Evolutionary conservation across 2,329 filamentous ascomycete species (phyloP).

Genomic region (Aspergillus chevalieri): DNA sequence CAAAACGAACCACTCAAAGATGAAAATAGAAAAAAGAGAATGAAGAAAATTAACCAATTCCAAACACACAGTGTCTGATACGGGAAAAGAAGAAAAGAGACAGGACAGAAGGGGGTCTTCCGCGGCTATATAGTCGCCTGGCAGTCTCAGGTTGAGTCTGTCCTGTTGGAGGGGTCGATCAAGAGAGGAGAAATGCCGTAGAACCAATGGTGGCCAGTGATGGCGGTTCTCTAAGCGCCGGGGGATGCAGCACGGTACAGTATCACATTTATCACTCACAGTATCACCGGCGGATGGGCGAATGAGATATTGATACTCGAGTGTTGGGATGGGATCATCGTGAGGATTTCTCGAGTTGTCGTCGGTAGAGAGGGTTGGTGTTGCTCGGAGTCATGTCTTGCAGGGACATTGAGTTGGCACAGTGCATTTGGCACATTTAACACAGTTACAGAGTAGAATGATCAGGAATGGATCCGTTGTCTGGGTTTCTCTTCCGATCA

Average conservation of each 20-base stretch:
- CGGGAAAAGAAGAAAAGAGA: slow-evolving; percentile 14
- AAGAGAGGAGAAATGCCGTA: neutral
- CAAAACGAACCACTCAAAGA: slow-evolving; percentile 29
- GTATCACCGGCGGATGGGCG: neutral
- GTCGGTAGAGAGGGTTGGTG: no score
- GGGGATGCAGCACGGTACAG: slow-evolving; percentile 11
- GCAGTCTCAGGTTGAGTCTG: neutral
- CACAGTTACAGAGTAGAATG: no score
- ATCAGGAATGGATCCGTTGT: no score
- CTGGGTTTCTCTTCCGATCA: no score
- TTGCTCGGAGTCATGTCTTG: neutral
- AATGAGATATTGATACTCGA: neutral
- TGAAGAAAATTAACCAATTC: slow-evolving; percentile 22
- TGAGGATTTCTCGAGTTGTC: no score
- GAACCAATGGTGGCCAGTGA: slow-evolving; percentile 8
- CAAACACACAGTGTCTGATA: slow-evolving; percentile 26
- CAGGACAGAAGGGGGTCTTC: slow-evolving; percentile 10
- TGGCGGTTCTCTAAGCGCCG: slow-evolving; percentile 12
- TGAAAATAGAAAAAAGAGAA: slow-evolving; percentile 29
- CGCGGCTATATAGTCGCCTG: slow-evolving; percentile 30
- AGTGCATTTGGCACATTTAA: no score
- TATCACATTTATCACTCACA: neutral
- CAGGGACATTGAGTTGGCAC: neutral
- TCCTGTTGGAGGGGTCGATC: neutral
- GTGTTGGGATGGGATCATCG: neutral